Conservation (phyloP, 2,329 filamentous ascomycete species). For the Talaromyces sp. region DNA sequence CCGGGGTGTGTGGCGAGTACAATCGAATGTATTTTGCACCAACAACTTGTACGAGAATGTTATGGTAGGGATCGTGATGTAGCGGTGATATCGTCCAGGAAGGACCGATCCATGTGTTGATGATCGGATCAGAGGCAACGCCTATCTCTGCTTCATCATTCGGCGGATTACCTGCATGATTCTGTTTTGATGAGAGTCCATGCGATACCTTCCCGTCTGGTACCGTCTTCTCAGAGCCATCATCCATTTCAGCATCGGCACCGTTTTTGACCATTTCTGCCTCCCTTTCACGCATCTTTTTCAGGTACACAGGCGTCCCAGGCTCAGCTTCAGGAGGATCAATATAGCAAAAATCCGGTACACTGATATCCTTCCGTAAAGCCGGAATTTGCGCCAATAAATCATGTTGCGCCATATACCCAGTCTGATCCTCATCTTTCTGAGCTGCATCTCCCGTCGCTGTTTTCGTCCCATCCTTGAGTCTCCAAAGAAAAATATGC, state of each 20-base stretch:
- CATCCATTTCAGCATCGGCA: background rate
- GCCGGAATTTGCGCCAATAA: constrained; percentile 78
- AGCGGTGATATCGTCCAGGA: constrained; percentile 84
- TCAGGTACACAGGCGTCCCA: constrained; percentile 47
- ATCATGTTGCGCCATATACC: constrained; percentile 90
- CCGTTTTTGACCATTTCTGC: constrained; percentile 22
- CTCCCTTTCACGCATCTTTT: constrained; percentile 33
- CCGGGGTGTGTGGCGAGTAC: constrained; percentile 67
- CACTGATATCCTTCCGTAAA: constrained; percentile 70
- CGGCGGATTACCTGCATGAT: constrained; percentile 18
- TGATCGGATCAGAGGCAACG: constrained; percentile 55
- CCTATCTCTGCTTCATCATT: constrained; percentile 22
- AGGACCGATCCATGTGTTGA: constrained; percentile 94
- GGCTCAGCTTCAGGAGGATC: constrained; percentile 58
- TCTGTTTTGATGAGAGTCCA: constrained; percentile 15
- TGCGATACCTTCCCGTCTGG: background rate
- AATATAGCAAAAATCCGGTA: constrained; percentile 84
- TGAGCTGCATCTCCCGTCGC: background rate
- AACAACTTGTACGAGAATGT: constrained; percentile 84
- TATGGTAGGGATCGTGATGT: constrained; percentile 92
- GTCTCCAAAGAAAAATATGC: constrained; percentile 54
- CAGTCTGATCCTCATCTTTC: constrained; percentile 45
- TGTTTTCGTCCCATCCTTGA: constrained; percentile 10
- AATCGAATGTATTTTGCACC: constrained; percentile 89
- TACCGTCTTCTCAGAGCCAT: background rate